phyloP scores from a whole-genome alignment of 2,329 filamentous ascomycete genomes.

The Sporothrix pallida region DNA sequence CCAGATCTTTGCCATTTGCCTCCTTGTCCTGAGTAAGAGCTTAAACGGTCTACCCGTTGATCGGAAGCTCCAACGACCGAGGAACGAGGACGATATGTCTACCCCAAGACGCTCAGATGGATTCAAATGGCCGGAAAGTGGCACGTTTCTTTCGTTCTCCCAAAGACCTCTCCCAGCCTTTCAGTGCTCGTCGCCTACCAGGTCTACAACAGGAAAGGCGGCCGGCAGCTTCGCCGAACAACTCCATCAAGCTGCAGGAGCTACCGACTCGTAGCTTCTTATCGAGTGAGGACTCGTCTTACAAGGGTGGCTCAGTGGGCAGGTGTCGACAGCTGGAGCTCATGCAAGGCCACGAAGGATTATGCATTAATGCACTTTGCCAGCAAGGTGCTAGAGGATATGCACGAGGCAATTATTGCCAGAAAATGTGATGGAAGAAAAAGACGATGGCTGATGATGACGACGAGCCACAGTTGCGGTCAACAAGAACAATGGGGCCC shows the following conservation, averaged over 20 bases:
- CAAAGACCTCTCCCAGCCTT: neutral
- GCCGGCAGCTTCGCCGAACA: neutral
- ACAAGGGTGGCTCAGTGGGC: neutral
- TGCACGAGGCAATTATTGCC: slow-evolving; percentile 10
- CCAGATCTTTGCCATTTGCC: neutral
- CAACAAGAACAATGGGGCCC: neutral
- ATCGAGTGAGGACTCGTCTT: neutral
- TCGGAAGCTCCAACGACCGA: neutral
- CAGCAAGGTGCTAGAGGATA: slow-evolving; percentile 17
- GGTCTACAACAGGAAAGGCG: slow-evolving; percentile 8
- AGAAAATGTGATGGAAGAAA: neutral
- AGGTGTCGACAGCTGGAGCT: slow-evolving; percentile 8
- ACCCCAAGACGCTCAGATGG: no score
- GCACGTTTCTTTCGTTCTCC: neutral
- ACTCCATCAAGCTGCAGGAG: neutral
- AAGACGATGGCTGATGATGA: neutral
- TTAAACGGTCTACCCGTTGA: neutral
- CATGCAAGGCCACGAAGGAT: neutral
- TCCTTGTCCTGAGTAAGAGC: slow-evolving; percentile 19
- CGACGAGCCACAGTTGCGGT: slow-evolving; percentile 15
- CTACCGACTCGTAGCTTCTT: neutral
- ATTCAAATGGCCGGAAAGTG: neutral
- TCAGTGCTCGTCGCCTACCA: neutral
- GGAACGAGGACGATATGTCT: neutral
- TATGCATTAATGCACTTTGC: neutral